Conservation (phyloP, 176 grass and related monocot genomes). For the Typha latifolia region DNA sequence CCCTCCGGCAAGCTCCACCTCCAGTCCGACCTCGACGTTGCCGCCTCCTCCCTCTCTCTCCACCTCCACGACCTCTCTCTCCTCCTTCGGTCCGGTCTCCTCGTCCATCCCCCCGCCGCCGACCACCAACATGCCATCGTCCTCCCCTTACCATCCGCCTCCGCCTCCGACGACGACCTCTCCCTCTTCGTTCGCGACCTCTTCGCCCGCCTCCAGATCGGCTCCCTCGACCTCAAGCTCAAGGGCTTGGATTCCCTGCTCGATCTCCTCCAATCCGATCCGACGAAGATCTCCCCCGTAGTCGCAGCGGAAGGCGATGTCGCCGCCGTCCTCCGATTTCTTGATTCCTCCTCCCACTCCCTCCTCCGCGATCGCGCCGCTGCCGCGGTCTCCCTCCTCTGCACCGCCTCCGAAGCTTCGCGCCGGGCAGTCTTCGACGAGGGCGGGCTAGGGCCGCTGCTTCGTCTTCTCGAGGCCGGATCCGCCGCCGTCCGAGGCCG, state of each 20-base stretch:
- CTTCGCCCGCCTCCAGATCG: conserved; percentile 85
- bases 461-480: conserved; percentile 60
- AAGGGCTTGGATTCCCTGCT: conserved; percentile 65
- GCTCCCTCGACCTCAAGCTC: conserved; percentile 61
- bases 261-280: conserved; percentile 39
- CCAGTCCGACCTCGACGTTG: conserved; percentile 79
- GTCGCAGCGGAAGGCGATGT: conserved; percentile 49
- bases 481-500: conserved; percentile 32
- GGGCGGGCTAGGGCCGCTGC: conserved; percentile 65
- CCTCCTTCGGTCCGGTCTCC: conserved; percentile 37
- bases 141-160: conserved; percentile 41
- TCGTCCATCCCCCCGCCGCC: conserved; percentile 19
- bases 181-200: conserved; percentile 61
- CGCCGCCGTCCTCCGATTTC: conserved; percentile 50
- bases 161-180: conserved; percentile 39
- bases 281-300: conserved; percentile 32
- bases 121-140: conserved; percentile 33
- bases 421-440: conserved; percentile 60
- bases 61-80: conserved; percentile 69
- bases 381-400: conserved; percentile 34
- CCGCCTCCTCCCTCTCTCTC: conserved; percentile 49
- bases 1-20: conserved; percentile 50
- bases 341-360: conserved; percentile 61
- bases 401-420: conserved; percentile 40
- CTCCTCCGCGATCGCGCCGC: conserved; percentile 49